Evolutionary conservation across 768 basidiomycete genomes (phyloP).

Genomic region (Strobilomyces echinocephalus): DNA sequence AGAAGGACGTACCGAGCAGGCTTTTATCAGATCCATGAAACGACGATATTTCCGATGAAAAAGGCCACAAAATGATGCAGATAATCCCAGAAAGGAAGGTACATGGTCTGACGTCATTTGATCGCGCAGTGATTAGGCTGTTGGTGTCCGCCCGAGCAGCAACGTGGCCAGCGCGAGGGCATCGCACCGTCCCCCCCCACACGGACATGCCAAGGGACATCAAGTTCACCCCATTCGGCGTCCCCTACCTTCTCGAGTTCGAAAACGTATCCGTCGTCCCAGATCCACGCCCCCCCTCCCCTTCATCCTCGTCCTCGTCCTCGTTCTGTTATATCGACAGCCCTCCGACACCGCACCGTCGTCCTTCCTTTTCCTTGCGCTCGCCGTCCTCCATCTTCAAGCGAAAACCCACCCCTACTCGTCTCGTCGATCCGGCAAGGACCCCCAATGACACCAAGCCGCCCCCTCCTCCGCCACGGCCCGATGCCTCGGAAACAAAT

Average conservation of each 20-base stretch:
- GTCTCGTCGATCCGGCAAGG: neutral
- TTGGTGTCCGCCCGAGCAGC: neutral
- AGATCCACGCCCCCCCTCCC: neutral
- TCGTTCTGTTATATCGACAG: slow-evolving; percentile 29
- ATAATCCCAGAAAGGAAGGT: slow-evolving; percentile 28
- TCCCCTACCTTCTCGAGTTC: slow-evolving; percentile 30
- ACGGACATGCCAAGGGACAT: slow-evolving; percentile 20
- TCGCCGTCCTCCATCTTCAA: slow-evolving; percentile 25
- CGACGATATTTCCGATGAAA: slow-evolving; percentile 23
- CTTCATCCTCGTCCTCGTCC: slow-evolving; percentile 19
- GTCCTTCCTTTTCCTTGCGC: slow-evolving; percentile 12
- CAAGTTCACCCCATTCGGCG: slow-evolving; percentile 28
- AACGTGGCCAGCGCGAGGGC: slow-evolving; percentile 8
- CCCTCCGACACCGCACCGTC: slow-evolving; percentile 13
- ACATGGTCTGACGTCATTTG: slow-evolving; percentile 25
- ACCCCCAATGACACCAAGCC: slow-evolving; percentile 8
- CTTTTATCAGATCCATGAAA: slow-evolving; percentile 7
- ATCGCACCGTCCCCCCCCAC: neutral
- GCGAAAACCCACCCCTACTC: slow-evolving; percentile 10
- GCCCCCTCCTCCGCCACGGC: slow-evolving; percentile 15
- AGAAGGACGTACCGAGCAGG: neutral
- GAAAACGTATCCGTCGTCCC: slow-evolving; percentile 22
- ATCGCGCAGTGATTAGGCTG: neutral
- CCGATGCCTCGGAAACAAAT: slow-evolving; percentile 5
- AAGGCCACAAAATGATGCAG: slow-evolving; percentile 2